Conservation (phyloP, 2,329 filamentous ascomycete genomes). For the Sarocladiaceae sp. region DNA sequence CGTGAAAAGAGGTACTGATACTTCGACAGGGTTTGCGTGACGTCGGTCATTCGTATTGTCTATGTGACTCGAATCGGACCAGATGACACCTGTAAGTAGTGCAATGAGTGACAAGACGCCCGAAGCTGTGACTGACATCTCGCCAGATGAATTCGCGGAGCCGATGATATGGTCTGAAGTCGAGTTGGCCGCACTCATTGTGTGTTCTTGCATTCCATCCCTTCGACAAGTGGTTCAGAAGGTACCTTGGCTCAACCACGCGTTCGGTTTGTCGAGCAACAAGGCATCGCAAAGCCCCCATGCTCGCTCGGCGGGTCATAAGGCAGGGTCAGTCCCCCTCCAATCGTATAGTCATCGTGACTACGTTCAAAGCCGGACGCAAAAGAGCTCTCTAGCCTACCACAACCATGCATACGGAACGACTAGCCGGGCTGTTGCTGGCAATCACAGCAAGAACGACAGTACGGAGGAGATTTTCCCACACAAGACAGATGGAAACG, state of each 20-base stretch:
- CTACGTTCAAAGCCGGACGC: constrained; percentile 8
- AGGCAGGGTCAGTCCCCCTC: constrained; percentile 14
- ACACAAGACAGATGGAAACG: constrained; percentile 15
- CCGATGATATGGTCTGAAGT: constrained; percentile 24
- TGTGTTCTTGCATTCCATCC: constrained; percentile 26
- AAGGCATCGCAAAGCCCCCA: constrained; percentile 13
- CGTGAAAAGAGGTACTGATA: neutral
- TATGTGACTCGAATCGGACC: constrained; percentile 18
- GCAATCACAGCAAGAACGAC: constrained; percentile 15
- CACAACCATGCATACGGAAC: constrained; percentile 12
- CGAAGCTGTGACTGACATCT: neutral
- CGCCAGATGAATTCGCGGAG: constrained; percentile 18
- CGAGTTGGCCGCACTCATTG: constrained; percentile 24
- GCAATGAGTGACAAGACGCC: neutral
- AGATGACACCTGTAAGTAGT: constrained; percentile 19
- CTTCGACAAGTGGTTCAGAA: constrained; percentile 22
- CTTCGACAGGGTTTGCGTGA: constrained; percentile 16
- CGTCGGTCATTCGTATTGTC: constrained; percentile 22
- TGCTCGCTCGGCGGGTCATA: constrained; percentile 11
- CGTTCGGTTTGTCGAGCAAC: constrained; percentile 21
- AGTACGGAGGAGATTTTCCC: constrained; percentile 18
- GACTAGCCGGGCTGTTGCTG: constrained; percentile 13
- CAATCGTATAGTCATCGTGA: constrained; percentile 13
- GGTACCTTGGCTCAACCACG: constrained; percentile 22
- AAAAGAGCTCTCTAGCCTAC: constrained; percentile 9